A percentile compares a stretch with the other conserved stretches of the same genome.
Evolutionary conservation across 1,284 basidiomycete species (phyloP).

Genomic region (Trichosporon faecale): DNA sequence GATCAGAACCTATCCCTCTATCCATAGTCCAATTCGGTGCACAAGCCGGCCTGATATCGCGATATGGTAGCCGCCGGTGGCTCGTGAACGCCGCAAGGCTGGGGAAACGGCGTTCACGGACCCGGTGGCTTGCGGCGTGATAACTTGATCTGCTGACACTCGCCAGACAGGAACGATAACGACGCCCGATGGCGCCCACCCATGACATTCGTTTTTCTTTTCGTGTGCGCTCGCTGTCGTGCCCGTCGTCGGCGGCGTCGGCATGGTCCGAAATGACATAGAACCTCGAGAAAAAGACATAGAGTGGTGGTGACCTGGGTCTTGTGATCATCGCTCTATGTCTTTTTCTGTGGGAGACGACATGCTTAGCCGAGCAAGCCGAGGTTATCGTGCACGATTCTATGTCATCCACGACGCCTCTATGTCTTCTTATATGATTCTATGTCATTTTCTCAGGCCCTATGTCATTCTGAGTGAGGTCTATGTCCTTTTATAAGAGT

Average conservation of each 20-base stretch:
- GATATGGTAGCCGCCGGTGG: too few species aligned
- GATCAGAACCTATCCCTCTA: not conserved
- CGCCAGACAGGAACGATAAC: not conserved
- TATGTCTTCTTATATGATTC: not conserved
- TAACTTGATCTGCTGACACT: not conserved
- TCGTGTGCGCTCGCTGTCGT: not conserved
- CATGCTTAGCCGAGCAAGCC: too few species aligned
- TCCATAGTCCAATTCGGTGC: not conserved
- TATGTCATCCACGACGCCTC: not conserved
- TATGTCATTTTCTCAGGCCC: not conserved
- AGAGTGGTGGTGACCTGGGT: not conserved
- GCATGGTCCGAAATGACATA: not conserved
- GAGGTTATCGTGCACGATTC: not conserved
- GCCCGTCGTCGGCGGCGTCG: not conserved
- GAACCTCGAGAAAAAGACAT: not conserved
- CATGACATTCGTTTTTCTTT: not conserved
- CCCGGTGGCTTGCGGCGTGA: not conserved
- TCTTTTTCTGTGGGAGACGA: too few species aligned
- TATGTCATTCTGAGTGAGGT: not conserved
- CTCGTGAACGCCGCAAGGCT: not conserved
- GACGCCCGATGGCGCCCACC: not conserved
- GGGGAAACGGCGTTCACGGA: not conserved
- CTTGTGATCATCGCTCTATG: too few species aligned
- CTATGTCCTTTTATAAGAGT: not conserved
- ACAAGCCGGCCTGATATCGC: not conserved